These are phyloP conservation scores for Ambrosia hybrid DNA, from an alignment of 140 eudicot species.

Conservation along the genomic window DNA sequence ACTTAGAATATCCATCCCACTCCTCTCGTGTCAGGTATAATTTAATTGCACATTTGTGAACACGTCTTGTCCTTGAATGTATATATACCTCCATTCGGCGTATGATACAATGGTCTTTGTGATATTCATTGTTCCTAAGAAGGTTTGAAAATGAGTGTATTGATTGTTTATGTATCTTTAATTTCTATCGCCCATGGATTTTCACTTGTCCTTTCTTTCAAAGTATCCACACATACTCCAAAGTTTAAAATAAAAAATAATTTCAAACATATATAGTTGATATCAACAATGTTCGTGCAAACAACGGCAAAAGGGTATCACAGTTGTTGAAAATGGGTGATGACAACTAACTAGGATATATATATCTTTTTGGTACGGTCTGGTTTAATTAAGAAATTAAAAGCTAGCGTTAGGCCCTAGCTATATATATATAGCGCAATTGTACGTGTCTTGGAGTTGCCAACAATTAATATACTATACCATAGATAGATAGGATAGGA, in stretches of 20 bases:
- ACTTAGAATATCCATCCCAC: conserved; percentile 4
- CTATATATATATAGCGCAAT: too few species aligned
- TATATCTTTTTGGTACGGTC: too few species aligned
- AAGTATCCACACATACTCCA: conserved; percentile 24
- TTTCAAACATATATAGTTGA: conserved; percentile 15
- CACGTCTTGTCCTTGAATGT: not conserved
- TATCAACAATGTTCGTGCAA: conserved; percentile 3
- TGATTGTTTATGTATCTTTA: conserved; percentile 6
- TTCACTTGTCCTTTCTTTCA: not conserved
- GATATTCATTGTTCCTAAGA: not conserved
- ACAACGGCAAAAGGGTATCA: conserved; percentile 5
- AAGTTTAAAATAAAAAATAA: not conserved
- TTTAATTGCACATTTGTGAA: not conserved
- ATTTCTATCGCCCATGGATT: not conserved
- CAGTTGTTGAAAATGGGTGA: too few species aligned
- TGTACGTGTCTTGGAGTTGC: too few species aligned
- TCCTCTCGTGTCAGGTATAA: not conserved
- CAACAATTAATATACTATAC: too few species aligned
- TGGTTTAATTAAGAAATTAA: too few species aligned
- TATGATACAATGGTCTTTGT: conserved; percentile 9
- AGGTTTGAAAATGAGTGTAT: not conserved
- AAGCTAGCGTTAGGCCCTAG: too few species aligned
- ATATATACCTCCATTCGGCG: not conserved
- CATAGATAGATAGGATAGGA: too few species aligned
- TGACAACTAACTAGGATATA: too few species aligned